Conservation (phyloP, 768 basidiomycete species). For the Leccinum longicurvipes region DNA sequence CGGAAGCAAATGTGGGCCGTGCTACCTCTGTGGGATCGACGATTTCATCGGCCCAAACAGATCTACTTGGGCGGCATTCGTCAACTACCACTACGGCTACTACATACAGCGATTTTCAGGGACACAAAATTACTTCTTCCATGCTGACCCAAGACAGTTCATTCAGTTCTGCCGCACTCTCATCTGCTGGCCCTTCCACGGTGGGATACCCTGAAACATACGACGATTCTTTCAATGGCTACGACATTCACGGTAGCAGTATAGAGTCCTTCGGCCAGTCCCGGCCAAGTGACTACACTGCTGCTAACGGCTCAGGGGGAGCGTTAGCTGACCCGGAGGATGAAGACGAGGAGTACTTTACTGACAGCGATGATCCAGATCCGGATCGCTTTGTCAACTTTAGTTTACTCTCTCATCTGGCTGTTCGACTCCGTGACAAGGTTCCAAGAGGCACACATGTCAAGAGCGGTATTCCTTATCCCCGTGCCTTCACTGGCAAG, state of each 20-base stretch:
- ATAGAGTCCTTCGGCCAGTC: conserved; percentile 27
- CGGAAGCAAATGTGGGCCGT: conserved; percentile 21
- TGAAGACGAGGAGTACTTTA: conserved; percentile 31
- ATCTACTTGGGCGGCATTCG: conserved; percentile 22
- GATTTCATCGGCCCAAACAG: conserved; percentile 24
- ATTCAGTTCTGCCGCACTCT: conserved; percentile 14
- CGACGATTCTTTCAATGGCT: conserved; percentile 19
- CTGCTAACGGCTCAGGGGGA: conserved; percentile 13
- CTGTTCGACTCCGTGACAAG: conserved; percentile 85
- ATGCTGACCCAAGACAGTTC: conserved; percentile 15
- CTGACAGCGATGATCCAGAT: conserved; percentile 59
- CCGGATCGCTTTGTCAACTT: conserved; percentile 83
- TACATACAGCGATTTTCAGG: conserved; percentile 16
- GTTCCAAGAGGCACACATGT: conserved; percentile 85
- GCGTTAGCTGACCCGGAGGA: conserved; percentile 26
- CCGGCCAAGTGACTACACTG: conserved; percentile 17
- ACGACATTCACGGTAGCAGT: conserved; percentile 16
- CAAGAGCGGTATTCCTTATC: conserved; percentile 91
- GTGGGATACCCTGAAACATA: conserved; percentile 14
- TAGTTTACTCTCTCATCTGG: conserved; percentile 82
- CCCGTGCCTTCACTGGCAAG: conserved; percentile 88
- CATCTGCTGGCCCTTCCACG: conserved; percentile 25
- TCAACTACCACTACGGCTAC: conserved; percentile 28
- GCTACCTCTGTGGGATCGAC: conserved; percentile 30
- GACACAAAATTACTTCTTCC: conserved; percentile 16